Base-by-base conservation (phyloP, 2,329 filamentous ascomycete species). In the Sarocladiaceae sp. region DNA sequence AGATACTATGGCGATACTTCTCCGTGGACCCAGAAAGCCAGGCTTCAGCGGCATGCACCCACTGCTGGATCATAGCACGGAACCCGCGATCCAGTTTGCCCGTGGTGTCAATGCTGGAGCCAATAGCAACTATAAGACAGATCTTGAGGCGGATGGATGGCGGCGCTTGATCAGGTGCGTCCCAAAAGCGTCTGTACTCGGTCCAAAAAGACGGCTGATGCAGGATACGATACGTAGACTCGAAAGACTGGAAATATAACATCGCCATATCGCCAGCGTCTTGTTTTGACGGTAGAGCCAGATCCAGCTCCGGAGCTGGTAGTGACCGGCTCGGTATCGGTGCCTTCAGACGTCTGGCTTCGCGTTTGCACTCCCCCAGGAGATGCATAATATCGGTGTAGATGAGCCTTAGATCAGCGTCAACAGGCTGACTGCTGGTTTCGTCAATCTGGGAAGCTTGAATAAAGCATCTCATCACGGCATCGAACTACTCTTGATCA, bases 151-250 rank as follows among this genome's bases (percentile, higher is more conserved):
- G 63, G 2, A 64, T 25, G 3, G 57, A 60, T 5, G 48, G 53
- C 1, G 59, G 53, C 2, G 59, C 56, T 7, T 6, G 56, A 4
- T 63, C 60, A 0, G 67, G 62, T 3, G 66, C 10, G 3, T 67
- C 60, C 77, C 77, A 82, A 54, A 75, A 77, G 1, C 50, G 60
- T 3, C 65, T 54, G 56, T 80, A 83, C 7, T 79, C 73, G 18
- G 64, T 56, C 68, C 71, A 71, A 54, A 83, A 84, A 0, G 70
- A 74, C 0, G 78, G 78, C 4, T 67, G 60, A 52, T 83, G 79
- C 0, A 83, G 60, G 40, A 83, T 74, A 3, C 77, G 72, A 50
- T 79, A 73, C 0, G 70, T 68, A 1, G 69, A 71, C 54, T 80
- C 80, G 53, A 77, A 80, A 0, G 65, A 74, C 2, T 62, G 61